Conservation (phyloP, 495 filamentous ascomycete genomes). For the Lophium mytilinum region DNA sequence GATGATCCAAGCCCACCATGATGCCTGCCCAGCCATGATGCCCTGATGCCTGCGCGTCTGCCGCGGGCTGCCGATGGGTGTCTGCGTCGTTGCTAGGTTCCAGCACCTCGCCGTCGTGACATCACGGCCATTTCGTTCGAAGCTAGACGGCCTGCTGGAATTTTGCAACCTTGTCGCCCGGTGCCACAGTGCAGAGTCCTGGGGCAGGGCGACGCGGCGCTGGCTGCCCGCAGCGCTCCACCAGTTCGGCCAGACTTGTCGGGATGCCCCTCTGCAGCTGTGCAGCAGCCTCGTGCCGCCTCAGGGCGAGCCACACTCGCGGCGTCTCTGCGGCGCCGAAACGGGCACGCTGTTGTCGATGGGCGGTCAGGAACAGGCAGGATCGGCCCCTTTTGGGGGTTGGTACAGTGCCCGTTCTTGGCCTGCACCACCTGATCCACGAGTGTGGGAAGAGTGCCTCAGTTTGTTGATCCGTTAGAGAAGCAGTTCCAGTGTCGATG, state of each 20-base stretch:
- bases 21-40: neutral
- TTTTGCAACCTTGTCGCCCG: no score
- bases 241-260: no score
- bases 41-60: no score
- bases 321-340: no score
- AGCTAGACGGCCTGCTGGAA: neutral
- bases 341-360: neutral
- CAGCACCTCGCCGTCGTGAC: neutral
- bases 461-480: no score
- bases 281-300: neutral
- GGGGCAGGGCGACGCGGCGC: no score
- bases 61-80: neutral
- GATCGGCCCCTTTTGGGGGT: neutral
- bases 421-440: no score
- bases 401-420: no score
- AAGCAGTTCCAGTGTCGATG: no score
- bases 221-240: no score
- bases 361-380: conserved; percentile 20
- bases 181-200: no score
- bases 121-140: neutral
- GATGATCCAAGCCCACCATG: conserved; percentile 18
- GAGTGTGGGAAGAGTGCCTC: no score
- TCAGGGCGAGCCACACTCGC: neutral
- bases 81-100: neutral
- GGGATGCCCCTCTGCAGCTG: neutral